Percentiles rank a stretch among this genome's conserved stretches.
Evolutionary conservation across 805 yeast genomes (phyloP).

Genomic region (Starmera dryadoides): DNA sequence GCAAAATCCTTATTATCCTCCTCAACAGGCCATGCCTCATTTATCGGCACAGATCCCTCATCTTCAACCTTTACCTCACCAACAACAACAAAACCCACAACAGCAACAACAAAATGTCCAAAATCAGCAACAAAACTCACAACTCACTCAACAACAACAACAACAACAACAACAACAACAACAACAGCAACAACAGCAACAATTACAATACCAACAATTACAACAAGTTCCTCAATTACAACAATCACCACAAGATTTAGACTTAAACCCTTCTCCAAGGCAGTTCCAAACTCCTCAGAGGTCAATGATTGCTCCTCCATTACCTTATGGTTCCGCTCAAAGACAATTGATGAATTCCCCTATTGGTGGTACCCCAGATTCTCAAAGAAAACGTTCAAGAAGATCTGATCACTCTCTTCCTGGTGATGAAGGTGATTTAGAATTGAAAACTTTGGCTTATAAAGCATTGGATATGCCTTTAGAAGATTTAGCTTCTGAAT

Average conservation of each 20-base stretch:
- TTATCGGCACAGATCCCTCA: background rate
- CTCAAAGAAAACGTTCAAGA: slow-evolving; percentile 19
- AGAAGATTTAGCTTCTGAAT: slow-evolving; percentile 34
- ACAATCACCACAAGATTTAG: background rate
- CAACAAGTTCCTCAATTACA: slow-evolving; percentile 6
- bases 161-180: slow-evolving; percentile 7
- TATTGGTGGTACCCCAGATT: slow-evolving; percentile 9
- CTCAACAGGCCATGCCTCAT: background rate
- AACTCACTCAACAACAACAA: background rate
- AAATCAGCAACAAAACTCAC: background rate
- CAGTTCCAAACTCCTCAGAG: slow-evolving; percentile 20
- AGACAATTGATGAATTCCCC: background rate
- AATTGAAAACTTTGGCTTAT: slow-evolving; percentile 29
- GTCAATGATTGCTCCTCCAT: slow-evolving; percentile 7
- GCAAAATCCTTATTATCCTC: background rate
- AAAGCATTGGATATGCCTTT: slow-evolving; percentile 25
- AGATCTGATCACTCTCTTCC: slow-evolving; percentile 19
- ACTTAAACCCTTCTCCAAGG: background rate
- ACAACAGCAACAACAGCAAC: slow-evolving; percentile 12
- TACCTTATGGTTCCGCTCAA: slow-evolving; percentile 1
- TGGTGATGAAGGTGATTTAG: slow-evolving; percentile 28
- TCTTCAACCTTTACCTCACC: background rate
- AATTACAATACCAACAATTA: slow-evolving; percentile 4
- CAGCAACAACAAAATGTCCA: slow-evolving; percentile 3
- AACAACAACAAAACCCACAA: background rate